Evolutionary conservation across 805 yeast species (phyloP), one percentile per base, ranked within the genome.

Genomic region (Jamesozyma rosinii): DNA sequence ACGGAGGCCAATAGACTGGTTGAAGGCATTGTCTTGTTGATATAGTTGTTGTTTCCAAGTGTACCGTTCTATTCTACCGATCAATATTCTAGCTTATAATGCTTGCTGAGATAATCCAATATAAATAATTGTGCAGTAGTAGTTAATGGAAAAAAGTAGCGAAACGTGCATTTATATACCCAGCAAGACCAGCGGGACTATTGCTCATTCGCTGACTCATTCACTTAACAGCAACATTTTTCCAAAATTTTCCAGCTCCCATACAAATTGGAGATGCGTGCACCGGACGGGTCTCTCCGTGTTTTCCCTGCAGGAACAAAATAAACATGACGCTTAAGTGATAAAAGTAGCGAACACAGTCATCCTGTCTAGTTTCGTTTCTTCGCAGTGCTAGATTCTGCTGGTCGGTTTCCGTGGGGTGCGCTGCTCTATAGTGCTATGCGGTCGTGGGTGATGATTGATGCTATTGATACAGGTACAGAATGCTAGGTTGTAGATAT

Each of bases 1-100:
- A 59, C 48, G 15, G 63, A 52, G 29, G 50, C 50, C 20, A 60
- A 46, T 36, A 60, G 48, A 40, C 57, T 53, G 27, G 57, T 48
- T 37, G 59, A 53, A 31, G 61, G 57, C 63, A 57, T 56, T 29
- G 20, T 33, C 17, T 5, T 14, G 34, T 13, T 13, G 9, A 15
- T 31, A 11, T 31, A 15, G 5, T n/a, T n/a, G n/a, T n/a, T n/a
- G n/a, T n/a, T n/a, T n/a, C n/a, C n/a, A n/a, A n/a, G n/a, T n/a
- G n/a, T n/a, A n/a, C n/a, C n/a, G n/a, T n/a, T n/a, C n/a, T n/a
- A n/a, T n/a, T n/a, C n/a, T n/a, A n/a, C n/a, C n/a, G n/a, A n/a
- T n/a, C n/a, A n/a, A n/a, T n/a, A n/a, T n/a, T n/a, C n/a, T n/a
- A n/a, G n/a, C n/a, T n/a, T n/a, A n/a, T n/a, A n/a, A n/a, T n/a